Percentiles rank a stretch among this genome's conserved stretches.
These are phyloP conservation scores for Xylaria longipes DNA, from an alignment of 495 filamentous ascomycete genomes.

Conservation along the genomic window DNA sequence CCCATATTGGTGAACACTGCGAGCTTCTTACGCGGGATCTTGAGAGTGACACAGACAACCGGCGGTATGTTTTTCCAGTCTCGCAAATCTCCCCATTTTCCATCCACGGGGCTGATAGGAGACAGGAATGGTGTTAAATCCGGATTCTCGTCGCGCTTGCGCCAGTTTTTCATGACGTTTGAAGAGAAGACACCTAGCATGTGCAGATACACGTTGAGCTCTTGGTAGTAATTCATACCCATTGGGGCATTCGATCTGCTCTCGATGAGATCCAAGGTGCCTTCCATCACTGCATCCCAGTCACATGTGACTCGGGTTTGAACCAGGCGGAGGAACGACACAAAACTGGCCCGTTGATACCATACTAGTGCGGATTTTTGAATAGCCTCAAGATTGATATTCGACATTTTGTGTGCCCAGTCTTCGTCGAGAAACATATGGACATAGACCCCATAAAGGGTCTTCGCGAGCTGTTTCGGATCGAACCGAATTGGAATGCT, in stretches of 20 bases:
- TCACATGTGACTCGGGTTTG: conserved; percentile 30
- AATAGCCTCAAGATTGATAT: neutral
- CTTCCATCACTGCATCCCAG: conserved; percentile 21
- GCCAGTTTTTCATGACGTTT: too few relatives aligned
- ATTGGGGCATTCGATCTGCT: conserved; percentile 28
- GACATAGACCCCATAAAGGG: conserved; percentile 30
- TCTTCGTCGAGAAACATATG: conserved; percentile 36
- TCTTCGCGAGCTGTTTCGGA: conserved; percentile 15
- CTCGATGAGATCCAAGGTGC: conserved; percentile 37
- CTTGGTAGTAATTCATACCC: conserved; percentile 32
- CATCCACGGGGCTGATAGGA: neutral
- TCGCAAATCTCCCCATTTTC: conserved; percentile 25
- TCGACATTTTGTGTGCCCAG: neutral
- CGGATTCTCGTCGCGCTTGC: conserved; percentile 6
- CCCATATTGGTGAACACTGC: neutral
- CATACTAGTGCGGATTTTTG: neutral
- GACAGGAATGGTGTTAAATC: conserved; percentile 8
- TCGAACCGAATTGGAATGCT: conserved; percentile 22
- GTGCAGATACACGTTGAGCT: too few relatives aligned
- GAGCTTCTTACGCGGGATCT: conserved; percentile 36
- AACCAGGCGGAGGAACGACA: conserved; percentile 35
- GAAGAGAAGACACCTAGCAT: too few relatives aligned
- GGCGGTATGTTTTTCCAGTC: conserved; percentile 45
- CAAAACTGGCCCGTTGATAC: conserved; percentile 51
- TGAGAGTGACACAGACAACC: conserved; percentile 47